A percentile compares a stretch with the other conserved stretches of the same genome.
Conservation (phyloP, 2,329 filamentous ascomycete genomes). For the Colletotrichum sp. region DNA sequence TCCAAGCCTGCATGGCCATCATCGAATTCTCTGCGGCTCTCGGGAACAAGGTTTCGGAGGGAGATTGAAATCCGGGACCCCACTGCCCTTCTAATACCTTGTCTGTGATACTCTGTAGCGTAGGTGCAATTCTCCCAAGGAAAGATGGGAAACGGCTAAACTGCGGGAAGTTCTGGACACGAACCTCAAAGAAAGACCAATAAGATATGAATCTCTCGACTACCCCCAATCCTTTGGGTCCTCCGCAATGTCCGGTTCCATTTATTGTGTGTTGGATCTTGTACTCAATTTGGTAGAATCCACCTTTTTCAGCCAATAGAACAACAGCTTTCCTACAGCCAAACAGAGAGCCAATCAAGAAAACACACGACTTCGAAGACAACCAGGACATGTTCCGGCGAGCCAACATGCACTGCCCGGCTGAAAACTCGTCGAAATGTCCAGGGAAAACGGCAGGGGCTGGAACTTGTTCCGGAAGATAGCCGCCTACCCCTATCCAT, state of each 20-base stretch:
- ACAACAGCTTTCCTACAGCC: background rate
- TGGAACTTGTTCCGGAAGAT: background rate
- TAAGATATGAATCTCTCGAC: background rate
- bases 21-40: background rate
- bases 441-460: background rate
- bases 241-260: background rate
- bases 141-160: background rate
- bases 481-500: background rate
- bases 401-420: background rate
- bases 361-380: background rate
- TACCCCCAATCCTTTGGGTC: background rate
- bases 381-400: background rate
- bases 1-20: background rate
- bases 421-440: background rate
- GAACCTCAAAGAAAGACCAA: background rate
- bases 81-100: background rate
- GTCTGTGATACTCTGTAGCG: background rate
- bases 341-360: background rate
- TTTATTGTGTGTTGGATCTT: background rate
- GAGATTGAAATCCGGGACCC: background rate
- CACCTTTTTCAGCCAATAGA: background rate
- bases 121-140: background rate
- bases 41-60: background rate
- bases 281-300: background rate
- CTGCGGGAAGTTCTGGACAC: background rate